Evolutionary conservation across 441 rosid genomes (phyloP), one percentile per base, ranked within the genome.

Genomic region (Bocquillonia castaneifolia): DNA sequence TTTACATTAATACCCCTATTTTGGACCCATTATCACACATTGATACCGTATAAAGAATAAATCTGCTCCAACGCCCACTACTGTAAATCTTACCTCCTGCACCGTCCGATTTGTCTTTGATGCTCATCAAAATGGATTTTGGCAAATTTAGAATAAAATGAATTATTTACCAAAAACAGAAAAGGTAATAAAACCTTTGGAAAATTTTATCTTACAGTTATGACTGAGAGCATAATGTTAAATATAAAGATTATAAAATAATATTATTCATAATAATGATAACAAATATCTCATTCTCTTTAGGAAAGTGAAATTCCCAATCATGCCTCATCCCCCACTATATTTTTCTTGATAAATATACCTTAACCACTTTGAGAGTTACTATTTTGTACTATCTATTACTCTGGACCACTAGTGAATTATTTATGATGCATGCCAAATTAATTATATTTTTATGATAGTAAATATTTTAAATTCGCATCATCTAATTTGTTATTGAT

Each of bases 1-100:
- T 69, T 62, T 55, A 56, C 72, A 13, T 6, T 26, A 47, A 66
- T 57, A 9, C 52, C 69, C 68, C 68, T 72, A 14, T 0, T 0
- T 0, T 22, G 1, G 6, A 1, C 3, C 0, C 12, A 22, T 15
- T 56, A 74, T 34, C 20, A 68, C 59, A 55, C 18, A 23, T 13
- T 47, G 18, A 4, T 36, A 12, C 36, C 6, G 18, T 5, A 13
- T 8, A 28, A 25, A 29, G 8, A 1, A 23, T 15, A 40, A 1
- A 61, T 23, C 34, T 14, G 45, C 28, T n/a, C 26, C 28, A n/a
- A 36, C 25, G 45, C 45, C 34, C 45, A 34, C 26, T 34, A 34
- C 29, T 13, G 9, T 57, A 57, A 29, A 10, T 28, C n/a, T 32
- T 1, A 28, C 37, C 3, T 55, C n/a, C n/a, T 29, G 6, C 2